Percentiles rank a stretch among this genome's conserved stretches.
These are phyloP conservation scores for Schoenoplectus tabernaemontani DNA, from an alignment of 202 grass and related monocot species.

Conservation along the genomic window DNA sequence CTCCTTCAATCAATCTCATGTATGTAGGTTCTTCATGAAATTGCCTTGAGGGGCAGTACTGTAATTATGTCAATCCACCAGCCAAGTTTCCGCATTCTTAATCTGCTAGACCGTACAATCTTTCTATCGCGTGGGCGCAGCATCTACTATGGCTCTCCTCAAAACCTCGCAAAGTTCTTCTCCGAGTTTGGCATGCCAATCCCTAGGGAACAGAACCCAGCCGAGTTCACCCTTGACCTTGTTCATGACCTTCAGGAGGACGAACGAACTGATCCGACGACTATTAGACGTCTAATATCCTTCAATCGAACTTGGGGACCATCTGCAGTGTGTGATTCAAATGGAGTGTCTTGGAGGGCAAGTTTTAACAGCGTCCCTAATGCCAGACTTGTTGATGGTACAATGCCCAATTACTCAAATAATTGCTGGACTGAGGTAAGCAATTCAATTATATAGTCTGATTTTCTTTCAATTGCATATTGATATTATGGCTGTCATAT, in stretches of 20 bases:
- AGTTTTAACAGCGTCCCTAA: background rate
- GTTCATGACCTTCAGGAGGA: constrained; percentile 4
- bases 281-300: background rate
- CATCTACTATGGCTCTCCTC: background rate
- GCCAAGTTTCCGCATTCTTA: constrained; percentile 21
- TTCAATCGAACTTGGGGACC: constrained; percentile 5
- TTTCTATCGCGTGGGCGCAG: constrained; percentile 1
- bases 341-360: background rate
- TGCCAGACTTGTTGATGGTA: background rate
- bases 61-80: constrained; percentile 26
- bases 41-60: constrained; percentile 8
- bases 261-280: background rate
- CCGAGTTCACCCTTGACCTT: constrained; percentile 9
- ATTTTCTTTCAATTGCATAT: background rate
- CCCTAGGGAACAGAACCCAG: constrained; percentile 12
- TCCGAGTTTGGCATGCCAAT: background rate
- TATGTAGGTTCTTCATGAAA: constrained; percentile 4
- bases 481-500: background rate
- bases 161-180: background rate
- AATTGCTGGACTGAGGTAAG: constrained; percentile 4
- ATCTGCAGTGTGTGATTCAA: too few species aligned
- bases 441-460: background rate
- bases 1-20: background rate
- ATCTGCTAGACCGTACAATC: background rate
- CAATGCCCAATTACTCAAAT: background rate